These are phyloP conservation scores for Schizosaccharomyces osmophilus DNA, from an alignment of 805 yeast species.

Conservation along the genomic window DNA sequence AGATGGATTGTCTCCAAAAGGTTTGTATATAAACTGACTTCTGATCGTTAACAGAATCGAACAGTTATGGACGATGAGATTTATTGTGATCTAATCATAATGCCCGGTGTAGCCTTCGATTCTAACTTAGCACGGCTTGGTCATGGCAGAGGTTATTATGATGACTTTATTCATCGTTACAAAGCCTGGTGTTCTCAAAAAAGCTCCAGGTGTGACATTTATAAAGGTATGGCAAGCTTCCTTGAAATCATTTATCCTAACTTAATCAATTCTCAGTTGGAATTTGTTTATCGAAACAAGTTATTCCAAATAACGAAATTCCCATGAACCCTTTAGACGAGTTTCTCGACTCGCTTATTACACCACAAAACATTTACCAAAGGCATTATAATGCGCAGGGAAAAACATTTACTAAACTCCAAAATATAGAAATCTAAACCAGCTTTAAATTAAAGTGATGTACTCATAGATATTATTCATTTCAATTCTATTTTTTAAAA, in stretches of 20 bases:
- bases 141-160: constrained; percentile 1
- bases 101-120: constrained; percentile 1
- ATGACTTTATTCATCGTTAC: not conserved
- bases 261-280: not conserved
- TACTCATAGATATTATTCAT: no score
- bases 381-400: not conserved
- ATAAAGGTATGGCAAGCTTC: not conserved
- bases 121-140: not conserved
- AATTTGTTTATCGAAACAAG: not conserved
- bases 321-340: not conserved
- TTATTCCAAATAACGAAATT: not conserved
- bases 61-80: not conserved
- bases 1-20: not conserved
- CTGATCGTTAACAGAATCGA: not conserved
- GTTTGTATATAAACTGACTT: not conserved
- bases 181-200: not conserved
- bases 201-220: not conserved
- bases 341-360: not conserved
- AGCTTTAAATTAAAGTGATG: no score
- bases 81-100: not conserved
- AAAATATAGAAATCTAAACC: not conserved
- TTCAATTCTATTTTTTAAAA: no score
- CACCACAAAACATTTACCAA: not conserved
- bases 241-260: not conserved
- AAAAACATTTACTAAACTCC: not conserved